A percentile compares a stretch with the other conserved stretches of the same genome.
Conservation (phyloP, 176 grass and related monocot genomes). For the Calamus simplicifolius region DNA sequence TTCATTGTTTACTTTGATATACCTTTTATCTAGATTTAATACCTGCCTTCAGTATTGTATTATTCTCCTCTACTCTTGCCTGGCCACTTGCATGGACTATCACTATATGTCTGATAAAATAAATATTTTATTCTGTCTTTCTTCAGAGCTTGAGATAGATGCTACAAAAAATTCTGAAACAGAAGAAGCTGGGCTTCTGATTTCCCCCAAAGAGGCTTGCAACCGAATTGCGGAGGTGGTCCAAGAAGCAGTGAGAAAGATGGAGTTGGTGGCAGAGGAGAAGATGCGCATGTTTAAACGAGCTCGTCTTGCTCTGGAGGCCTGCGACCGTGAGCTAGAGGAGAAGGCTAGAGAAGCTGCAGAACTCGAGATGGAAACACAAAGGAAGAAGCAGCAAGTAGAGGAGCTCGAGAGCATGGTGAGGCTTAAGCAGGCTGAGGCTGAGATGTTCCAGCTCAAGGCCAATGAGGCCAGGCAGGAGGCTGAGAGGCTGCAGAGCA, state of each 20-base stretch:
- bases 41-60: too few species aligned
- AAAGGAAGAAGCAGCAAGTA: conserved; percentile 45
- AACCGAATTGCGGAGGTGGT: conserved; percentile 62
- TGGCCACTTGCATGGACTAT: too few species aligned
- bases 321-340: conserved; percentile 55
- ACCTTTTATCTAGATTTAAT: too few species aligned
- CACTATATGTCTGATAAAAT: too few species aligned
- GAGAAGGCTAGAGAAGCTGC: conserved; percentile 47
- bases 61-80: too few species aligned
- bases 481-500: conserved; percentile 64
- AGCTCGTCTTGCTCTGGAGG: conserved; percentile 34
- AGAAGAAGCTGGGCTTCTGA: conserved; percentile 50
- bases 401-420: conserved; percentile 77
- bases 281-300: conserved; percentile 48
- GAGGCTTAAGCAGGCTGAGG: conserved; percentile 64
- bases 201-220: conserved; percentile 72
- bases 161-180: conserved; percentile 32
- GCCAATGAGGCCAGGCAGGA: conserved; percentile 69
- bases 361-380: conserved; percentile 36
- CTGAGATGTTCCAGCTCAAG: conserved; percentile 90
- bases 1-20: too few species aligned
- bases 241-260: conserved; percentile 69
- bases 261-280: conserved; percentile 76
- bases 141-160: conserved; percentile 55
- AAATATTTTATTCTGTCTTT: not conserved